Base-by-base conservation (phyloP, 2,329 filamentous ascomycete species). In the Ambrosiella beaveri region DNA sequence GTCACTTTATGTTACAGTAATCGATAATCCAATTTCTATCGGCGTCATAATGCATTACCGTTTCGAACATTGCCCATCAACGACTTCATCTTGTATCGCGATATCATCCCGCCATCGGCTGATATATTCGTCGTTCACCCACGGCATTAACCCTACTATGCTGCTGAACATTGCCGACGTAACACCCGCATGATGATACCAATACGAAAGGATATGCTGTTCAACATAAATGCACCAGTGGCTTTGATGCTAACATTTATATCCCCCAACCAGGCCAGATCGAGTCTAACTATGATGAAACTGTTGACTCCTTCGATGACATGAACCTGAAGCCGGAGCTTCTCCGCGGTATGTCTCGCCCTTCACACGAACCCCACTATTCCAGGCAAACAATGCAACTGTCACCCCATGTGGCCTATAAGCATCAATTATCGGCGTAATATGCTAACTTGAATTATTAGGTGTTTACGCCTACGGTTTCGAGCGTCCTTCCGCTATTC, bases 221-320 rank as follows among this genome's bases (percentile, higher is more conserved):
- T n/a, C 15, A 39, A 39, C 35, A 57, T 49, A 1, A 17, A 38
- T 50, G 7, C 44, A 44, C 27, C 27, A 27, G 17, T 40, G 4
- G 13, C 13, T 17, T 12, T 13, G 19, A 50, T 55, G 41, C 57
- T 58, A 55, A 58, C 44, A 41, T 12, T 39, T 15, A 12, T 15
- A 19, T 27, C 15, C 57, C 17, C 35, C 71, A 2, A 15, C 68
- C 73, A 95, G 91, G 85, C 76, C 89, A 95, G 79, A 98, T 98
- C 81, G 94, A 98, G 82, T 95, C 90, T 72, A 98, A 98, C 88
- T 98, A 97, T 79, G 93, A 98, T 82, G 90, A 97, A 82, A 90
- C 91, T 70, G 91, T 93, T 75, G 94, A 98, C 77, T 95, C 89
- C 63, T 98, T 98, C 77, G 93, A 98, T 76, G 81, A 90, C 68